Evolutionary conservation across 1,284 basidiomycete species (phyloP).

Genomic region (Violaceomyces palustris): DNA sequence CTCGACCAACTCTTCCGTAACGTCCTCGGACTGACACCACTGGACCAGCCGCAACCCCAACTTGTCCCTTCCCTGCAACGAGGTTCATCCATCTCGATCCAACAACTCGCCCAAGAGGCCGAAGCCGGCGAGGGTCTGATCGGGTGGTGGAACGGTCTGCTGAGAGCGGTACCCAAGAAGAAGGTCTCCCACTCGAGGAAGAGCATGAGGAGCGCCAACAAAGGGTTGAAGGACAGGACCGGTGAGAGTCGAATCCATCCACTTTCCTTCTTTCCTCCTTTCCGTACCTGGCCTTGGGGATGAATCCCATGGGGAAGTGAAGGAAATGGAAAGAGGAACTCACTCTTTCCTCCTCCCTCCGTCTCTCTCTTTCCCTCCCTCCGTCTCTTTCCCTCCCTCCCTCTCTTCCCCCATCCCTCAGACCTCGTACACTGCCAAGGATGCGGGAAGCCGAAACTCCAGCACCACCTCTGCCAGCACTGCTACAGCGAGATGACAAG

Average conservation of each 20-base stretch:
- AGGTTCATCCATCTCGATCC: too few relatives aligned
- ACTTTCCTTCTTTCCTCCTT: neutral
- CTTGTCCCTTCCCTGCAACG: too few relatives aligned
- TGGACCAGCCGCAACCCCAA: too few relatives aligned
- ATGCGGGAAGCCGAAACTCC: slow-evolving; percentile 81
- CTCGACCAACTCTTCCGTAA: too few relatives aligned
- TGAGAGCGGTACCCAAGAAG: slow-evolving; percentile 90
- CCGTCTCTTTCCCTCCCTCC: neutral
- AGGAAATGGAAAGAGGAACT: slow-evolving; percentile 9
- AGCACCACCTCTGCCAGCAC: slow-evolving; percentile 78
- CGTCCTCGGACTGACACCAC: too few relatives aligned
- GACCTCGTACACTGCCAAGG: slow-evolving; percentile 86
- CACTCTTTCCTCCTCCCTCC: slow-evolving; percentile 10
- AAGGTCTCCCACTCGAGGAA: slow-evolving; percentile 90
- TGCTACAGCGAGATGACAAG: slow-evolving; percentile 77
- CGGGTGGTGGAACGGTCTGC: slow-evolving; percentile 77
- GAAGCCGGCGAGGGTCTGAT: too few relatives aligned
- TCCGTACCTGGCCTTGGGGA: too few relatives aligned
- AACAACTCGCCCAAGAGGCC: too few relatives aligned
- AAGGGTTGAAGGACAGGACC: slow-evolving; percentile 87
- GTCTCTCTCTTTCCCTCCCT: neutral
- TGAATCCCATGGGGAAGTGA: too few relatives aligned
- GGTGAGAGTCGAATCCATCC: slow-evolving; percentile 57
- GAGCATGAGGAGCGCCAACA: slow-evolving; percentile 89
- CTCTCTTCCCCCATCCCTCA: slow-evolving; percentile 49